Evolutionary conservation across 75 land plant species (phyloP), one percentile per base, ranked within the genome.

Genomic region (Pinus albicaulis): DNA sequence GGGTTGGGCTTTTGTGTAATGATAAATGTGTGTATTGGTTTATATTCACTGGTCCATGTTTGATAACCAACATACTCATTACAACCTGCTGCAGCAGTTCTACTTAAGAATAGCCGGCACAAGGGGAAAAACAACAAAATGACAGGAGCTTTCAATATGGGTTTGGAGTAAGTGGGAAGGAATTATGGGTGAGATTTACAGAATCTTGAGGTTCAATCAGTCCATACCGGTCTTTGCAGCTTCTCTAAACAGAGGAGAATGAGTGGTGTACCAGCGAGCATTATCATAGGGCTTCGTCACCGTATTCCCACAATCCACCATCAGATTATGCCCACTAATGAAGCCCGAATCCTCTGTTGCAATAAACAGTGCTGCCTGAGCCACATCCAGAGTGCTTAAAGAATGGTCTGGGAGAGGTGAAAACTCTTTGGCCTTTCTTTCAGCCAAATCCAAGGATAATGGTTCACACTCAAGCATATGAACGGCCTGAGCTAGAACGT

Each of bases 291-390:
- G n/a, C 5, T 72, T 72, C 2, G 74, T 26, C 23, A 55, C 57
- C 1, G 74, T 55, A 25, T 72, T 72, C 1, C 71, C 84, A 4
- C 82, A 69, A 17, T 82, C 84, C 15, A 82, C 68, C 25, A 82
- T 22, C 7, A 83, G 69, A 59, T 83, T 83, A 7, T 75, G 85
- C 4, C 84, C 85, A 17, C 85, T 83, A 0, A 81, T 14, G 22
- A 38, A 80, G 26, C 41, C 68, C 3, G 70, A 10, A n/a, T 83
- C 83, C 17, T 83, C 85, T 28, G 76, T 76, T 7, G 84, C 83
- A 56, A 83, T 19, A 56, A 55, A 75, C 16, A 83, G 31, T 57
- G 28, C 82, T 2, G 85, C 83, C 7, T 71, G 15, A 5, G 83
- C 85, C 3, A 83, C 53, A 61, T 83, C 85, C 57, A 62, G 63